phyloP scores from a whole-genome alignment of 2,329 filamentous ascomycete genomes.

The Thelonectria olida region DNA sequence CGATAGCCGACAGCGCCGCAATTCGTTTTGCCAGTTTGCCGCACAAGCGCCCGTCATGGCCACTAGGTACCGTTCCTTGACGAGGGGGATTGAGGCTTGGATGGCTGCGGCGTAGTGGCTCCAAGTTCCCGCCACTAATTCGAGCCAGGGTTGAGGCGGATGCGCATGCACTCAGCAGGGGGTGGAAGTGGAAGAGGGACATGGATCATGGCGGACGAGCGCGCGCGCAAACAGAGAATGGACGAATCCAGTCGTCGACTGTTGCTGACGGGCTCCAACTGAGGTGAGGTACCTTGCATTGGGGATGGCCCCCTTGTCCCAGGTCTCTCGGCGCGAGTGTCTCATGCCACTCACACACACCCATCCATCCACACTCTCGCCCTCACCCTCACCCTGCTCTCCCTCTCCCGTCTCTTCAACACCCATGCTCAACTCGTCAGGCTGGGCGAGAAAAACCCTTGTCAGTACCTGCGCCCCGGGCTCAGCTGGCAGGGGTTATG shows the following conservation, averaged over 20 bases:
- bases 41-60: constrained; percentile 31
- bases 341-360: constrained; percentile 10
- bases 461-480: constrained; percentile 42
- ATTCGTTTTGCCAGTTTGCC: constrained; percentile 6
- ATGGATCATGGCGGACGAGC: constrained; percentile 29
- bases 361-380: not conserved
- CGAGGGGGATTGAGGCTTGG: constrained; percentile 31
- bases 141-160: constrained; percentile 33
- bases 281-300: constrained; percentile 38
- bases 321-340: constrained; percentile 15
- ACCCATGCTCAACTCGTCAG: constrained; percentile 8
- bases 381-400: not conserved
- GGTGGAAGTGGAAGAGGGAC: constrained; percentile 14
- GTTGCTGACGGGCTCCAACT: not conserved
- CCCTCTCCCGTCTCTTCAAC: not conserved
- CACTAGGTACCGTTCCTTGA: constrained; percentile 38
- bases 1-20: constrained; percentile 4
- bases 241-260: constrained; percentile 6
- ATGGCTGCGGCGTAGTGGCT: constrained; percentile 38
- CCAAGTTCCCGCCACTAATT: constrained; percentile 37
- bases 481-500: constrained; percentile 44
- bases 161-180: constrained; percentile 29
- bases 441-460: constrained; percentile 19
- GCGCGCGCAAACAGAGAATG: constrained; percentile 20
- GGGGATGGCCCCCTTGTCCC: too few species aligned